phyloP scores from a whole-genome alignment of 2,329 filamentous ascomycete species.

The Dendryphion nanum region DNA sequence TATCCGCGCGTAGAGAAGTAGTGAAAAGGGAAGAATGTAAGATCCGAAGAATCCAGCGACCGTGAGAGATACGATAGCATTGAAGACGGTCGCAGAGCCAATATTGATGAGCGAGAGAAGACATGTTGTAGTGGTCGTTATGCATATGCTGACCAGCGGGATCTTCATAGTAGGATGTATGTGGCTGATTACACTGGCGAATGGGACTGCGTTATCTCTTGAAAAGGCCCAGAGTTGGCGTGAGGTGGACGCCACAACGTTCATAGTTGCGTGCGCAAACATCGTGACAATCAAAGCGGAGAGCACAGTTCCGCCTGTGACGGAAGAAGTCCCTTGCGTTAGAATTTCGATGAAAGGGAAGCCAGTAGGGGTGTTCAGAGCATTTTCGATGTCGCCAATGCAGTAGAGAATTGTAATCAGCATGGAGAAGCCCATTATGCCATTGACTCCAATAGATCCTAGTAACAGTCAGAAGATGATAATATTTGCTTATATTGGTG shows the following conservation, averaged over 20 bases:
- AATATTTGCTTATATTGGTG: too few relatives aligned
- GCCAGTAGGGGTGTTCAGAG: conserved; percentile 25
- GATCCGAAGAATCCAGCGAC: conserved; percentile 41
- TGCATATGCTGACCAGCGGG: conserved; percentile 31
- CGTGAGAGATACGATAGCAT: conserved; percentile 41
- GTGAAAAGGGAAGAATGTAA: conserved; percentile 43
- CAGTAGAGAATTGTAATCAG: conserved; percentile 36
- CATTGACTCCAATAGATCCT: conserved; percentile 35
- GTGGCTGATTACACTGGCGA: conserved; percentile 25
- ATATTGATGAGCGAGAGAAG: conserved; percentile 27
- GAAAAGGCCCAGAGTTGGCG: conserved; percentile 39
- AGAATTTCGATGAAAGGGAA: conserved; percentile 38
- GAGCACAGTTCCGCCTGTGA: conserved; percentile 12
- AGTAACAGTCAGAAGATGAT: too few relatives aligned
- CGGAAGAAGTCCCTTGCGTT: conserved; percentile 23
- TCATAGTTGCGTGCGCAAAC: conserved; percentile 31
- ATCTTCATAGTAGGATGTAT: conserved; percentile 27
- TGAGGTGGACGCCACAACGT: conserved; percentile 29
- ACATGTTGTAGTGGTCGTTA: conserved; percentile 15
- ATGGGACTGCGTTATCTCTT: conserved; percentile 34
- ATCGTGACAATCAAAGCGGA: conserved; percentile 31
- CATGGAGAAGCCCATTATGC: conserved; percentile 33
- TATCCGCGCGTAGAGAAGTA: conserved; percentile 41
- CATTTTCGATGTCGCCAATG: conserved; percentile 25
- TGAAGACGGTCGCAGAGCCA: conserved; percentile 35